Conservation (phyloP, 805 yeast genomes). For the Brettanomyces sp. region DNA sequence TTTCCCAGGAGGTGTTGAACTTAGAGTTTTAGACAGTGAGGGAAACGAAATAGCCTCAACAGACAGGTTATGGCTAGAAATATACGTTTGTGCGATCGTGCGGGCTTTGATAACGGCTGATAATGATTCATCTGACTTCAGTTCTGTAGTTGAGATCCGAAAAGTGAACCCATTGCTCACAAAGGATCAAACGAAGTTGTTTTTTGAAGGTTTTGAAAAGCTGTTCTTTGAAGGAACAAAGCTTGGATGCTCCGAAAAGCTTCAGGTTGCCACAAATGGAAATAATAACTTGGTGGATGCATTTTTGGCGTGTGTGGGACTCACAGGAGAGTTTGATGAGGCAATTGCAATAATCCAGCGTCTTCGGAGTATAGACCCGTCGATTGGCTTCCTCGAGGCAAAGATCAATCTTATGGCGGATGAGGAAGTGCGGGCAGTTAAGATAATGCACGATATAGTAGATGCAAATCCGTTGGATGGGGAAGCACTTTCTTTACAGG, state of each 20-base stretch:
- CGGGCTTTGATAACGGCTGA: conserved; percentile 61
- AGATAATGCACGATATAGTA: conserved; percentile 42
- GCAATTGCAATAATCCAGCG: conserved; percentile 53
- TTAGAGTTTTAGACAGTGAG: conserved; percentile 37
- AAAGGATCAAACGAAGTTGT: conserved; percentile 38
- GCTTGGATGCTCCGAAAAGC: conserved; percentile 55
- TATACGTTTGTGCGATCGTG: conserved; percentile 62
- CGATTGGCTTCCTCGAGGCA: conserved; percentile 50
- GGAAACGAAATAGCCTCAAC: conserved; percentile 47
- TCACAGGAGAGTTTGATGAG: conserved; percentile 55
- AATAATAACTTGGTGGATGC: conserved; percentile 71
- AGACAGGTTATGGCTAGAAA: conserved; percentile 48
- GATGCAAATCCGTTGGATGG: conserved; percentile 43
- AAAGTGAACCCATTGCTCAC: conserved; percentile 65
- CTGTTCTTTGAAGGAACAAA: conserved; percentile 59
- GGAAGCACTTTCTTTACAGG: conserved; percentile 44
- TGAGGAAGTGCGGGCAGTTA: conserved; percentile 52
- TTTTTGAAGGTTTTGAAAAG: conserved; percentile 55
- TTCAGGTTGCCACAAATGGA: conserved; percentile 56
- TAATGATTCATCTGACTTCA: conserved; percentile 62
- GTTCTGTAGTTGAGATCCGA: conserved; percentile 73
- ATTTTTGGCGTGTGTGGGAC: conserved; percentile 49
- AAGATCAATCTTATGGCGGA: conserved; percentile 42
- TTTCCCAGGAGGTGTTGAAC: conserved; percentile 66
- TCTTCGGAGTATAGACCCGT: conserved; percentile 41